Evolutionary conservation across 768 basidiomycete species (phyloP).

Genomic region (Boletus rex-veris): DNA sequence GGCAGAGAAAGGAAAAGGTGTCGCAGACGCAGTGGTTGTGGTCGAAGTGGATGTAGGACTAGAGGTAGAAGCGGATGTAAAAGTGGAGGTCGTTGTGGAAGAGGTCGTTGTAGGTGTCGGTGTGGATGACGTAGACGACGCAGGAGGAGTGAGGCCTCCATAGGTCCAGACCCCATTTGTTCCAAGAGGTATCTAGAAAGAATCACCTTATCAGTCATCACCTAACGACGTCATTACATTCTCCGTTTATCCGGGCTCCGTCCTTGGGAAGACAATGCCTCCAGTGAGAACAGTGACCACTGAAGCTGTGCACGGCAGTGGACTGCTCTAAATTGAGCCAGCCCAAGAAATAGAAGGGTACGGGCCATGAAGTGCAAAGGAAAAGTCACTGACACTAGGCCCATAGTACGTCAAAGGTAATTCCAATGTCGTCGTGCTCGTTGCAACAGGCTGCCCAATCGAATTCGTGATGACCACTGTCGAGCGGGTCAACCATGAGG

Average conservation of each 20-base stretch:
- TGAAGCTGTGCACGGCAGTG: not conserved
- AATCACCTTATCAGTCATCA: slow-evolving; percentile 11
- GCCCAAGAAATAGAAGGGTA: not conserved
- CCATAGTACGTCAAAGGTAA: slow-evolving; percentile 80
- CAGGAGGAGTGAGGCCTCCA: slow-evolving; percentile 71
- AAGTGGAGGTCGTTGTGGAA: slow-evolving; percentile 26
- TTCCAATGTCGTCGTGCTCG: slow-evolving; percentile 55
- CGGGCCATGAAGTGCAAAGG: not conserved
- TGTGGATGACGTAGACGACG: slow-evolving; percentile 34
- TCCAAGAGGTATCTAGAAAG: slow-evolving; percentile 66
- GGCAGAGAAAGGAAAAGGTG: slow-evolving; percentile 22
- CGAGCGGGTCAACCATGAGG: slow-evolving; percentile 67
- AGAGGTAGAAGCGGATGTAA: slow-evolving; percentile 26
- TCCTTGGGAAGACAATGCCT: not conserved
- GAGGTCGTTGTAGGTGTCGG: slow-evolving; percentile 21
- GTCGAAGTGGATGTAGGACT: slow-evolving; percentile 26
- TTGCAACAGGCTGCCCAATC: slow-evolving; percentile 51
- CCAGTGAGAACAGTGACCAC: not conserved
- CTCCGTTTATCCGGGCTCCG: not conserved
- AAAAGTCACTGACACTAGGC: slow-evolving; percentile 60
- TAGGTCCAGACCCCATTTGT: slow-evolving; percentile 60
- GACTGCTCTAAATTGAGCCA: not conserved
- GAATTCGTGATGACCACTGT: slow-evolving; percentile 50
- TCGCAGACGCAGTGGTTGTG: slow-evolving; percentile 25
- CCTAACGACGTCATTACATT: slow-evolving; percentile 10